Conservation (phyloP, 2,329 filamentous ascomycete genomes). For the Apiospora rasikravindrae region DNA sequence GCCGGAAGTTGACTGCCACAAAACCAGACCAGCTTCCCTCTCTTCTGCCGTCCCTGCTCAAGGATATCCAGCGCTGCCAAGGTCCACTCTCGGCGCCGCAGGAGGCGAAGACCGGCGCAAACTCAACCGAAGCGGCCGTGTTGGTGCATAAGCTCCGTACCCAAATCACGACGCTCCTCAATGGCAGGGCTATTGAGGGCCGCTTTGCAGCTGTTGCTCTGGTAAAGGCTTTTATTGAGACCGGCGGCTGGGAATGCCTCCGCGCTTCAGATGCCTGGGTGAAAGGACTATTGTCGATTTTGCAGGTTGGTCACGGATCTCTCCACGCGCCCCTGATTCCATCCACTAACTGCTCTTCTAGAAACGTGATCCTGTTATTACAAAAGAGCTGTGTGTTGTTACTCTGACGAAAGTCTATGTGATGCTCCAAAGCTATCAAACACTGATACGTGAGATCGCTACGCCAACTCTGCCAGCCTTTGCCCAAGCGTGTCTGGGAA, state of each 20-base stretch:
- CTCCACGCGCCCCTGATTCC: neutral
- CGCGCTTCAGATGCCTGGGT: slow-evolving; percentile 78
- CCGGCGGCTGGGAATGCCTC: slow-evolving; percentile 83
- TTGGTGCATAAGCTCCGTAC: slow-evolving; percentile 83
- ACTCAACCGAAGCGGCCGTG: slow-evolving; percentile 67
- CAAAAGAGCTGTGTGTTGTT: slow-evolving; percentile 78
- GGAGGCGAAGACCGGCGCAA: slow-evolving; percentile 64
- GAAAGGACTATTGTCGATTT: slow-evolving; percentile 72
- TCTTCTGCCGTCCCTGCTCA: slow-evolving; percentile 72
- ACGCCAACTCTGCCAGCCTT: slow-evolving; percentile 81
- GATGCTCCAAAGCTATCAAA: slow-evolving; percentile 81
- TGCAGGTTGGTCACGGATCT: slow-evolving; percentile 60
- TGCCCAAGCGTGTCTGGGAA: slow-evolving; percentile 72
- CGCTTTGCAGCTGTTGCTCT: slow-evolving; percentile 80
- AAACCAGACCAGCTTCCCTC: slow-evolving; percentile 75
- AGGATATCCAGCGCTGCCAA: slow-evolving; percentile 62
- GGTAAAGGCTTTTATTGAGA: slow-evolving; percentile 81
- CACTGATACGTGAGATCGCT: slow-evolving; percentile 83
- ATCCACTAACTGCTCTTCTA: slow-evolving; percentile 39
- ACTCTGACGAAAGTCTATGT: slow-evolving; percentile 83
- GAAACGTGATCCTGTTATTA: slow-evolving; percentile 78
- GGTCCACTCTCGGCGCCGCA: slow-evolving; percentile 67
- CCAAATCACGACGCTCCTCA: slow-evolving; percentile 76
- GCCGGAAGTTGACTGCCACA: slow-evolving; percentile 73
- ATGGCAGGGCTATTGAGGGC: slow-evolving; percentile 75